phyloP scores from a whole-genome alignment of 192 early-diverging fungal genomes.

The Coemansia sp. region DNA sequence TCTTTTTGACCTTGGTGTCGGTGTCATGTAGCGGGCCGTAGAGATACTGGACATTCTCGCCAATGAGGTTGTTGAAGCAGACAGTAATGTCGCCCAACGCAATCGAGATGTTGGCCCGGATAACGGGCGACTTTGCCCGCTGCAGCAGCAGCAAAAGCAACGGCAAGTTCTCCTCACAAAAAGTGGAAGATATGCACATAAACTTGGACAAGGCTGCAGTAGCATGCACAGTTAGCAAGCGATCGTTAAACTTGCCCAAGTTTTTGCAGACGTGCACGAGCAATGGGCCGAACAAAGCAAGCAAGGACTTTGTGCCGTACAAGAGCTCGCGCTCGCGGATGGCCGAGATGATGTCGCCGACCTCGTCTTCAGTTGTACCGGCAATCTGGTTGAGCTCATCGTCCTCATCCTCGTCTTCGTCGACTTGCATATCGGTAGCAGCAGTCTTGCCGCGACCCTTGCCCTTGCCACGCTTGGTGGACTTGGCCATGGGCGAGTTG shows the following conservation, averaged over 20 bases:
- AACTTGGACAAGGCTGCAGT: constrained; percentile 90
- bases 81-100: constrained; percentile 98
- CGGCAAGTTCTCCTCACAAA: constrained; percentile 91
- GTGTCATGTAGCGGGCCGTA: constrained; percentile 89
- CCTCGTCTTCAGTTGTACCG: constrained; percentile 94
- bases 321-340: constrained; percentile 93
- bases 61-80: constrained; percentile 96
- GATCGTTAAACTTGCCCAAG: constrained; percentile 79
- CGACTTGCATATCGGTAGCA: constrained; percentile 10
- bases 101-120: constrained; percentile 94
- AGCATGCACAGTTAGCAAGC: constrained; percentile 84
- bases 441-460: constrained; percentile 6
- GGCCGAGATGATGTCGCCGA: constrained; percentile 80
- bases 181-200: constrained; percentile 95
- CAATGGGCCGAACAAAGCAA: constrained; percentile 80
- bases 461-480: constrained; percentile 15
- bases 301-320: constrained; percentile 73
- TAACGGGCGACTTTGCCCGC: constrained; percentile 77
- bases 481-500: constrained; percentile 17
- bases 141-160: constrained; percentile 89
- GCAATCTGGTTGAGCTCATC: constrained; percentile 94
- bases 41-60: constrained; percentile 93
- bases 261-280: constrained; percentile 79
- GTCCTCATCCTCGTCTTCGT: constrained; percentile 48
- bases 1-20: constrained; percentile 86